Base-by-base conservation (phyloP, 1,284 basidiomycete species). In the Boletellus dicymbophilus region DNA sequence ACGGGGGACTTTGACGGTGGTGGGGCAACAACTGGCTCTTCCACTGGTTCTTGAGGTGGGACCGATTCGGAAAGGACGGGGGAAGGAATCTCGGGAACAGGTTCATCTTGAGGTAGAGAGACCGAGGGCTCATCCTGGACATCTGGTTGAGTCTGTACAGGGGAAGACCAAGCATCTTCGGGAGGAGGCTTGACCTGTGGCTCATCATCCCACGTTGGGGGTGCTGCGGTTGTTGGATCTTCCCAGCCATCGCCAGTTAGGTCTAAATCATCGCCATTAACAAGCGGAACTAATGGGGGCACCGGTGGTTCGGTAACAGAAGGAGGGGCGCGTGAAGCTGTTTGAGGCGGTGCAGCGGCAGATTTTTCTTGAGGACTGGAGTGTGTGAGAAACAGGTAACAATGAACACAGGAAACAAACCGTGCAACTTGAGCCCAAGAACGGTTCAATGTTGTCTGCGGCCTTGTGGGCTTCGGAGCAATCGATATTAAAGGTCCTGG, bases 341-440 rank as follows among this genome's bases (percentile, higher is more conserved):
- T 57, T 10, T 61, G 58, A 18, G 62, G 58, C 0, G 66, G 56
- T 37, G 62, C 49, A 41, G 49, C 56, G 23, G 51, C 34, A 6
- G 55, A 55, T 50, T 70, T 67, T 49, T 67, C 65, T 48, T 68
- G 65, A 26, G 52, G 55, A 39, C 65, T 67, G 25, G 11, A 38
- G 78, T 84, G 54, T 47, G 44, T 33, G 15, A 16, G 21, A 26
- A n/a, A 15, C 11, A 48, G 25, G 34, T 15, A 18, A 40, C 30
- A 50, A 18, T 34, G 33, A 46, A 38, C 18, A 26, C 42, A 20
- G 28, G 31, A 18, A 41, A 73, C 78, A 18, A 64, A 84, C 88
- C 82, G 75, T 57, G 88, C 88, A 65, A 91, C 77, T 61, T 91
- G 85, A 21, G 88, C 88, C 88, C 88, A 90, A 34, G 89, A 89